Conservation (phyloP, 305 asterid genomes). For the Fraxinus paxiana region DNA sequence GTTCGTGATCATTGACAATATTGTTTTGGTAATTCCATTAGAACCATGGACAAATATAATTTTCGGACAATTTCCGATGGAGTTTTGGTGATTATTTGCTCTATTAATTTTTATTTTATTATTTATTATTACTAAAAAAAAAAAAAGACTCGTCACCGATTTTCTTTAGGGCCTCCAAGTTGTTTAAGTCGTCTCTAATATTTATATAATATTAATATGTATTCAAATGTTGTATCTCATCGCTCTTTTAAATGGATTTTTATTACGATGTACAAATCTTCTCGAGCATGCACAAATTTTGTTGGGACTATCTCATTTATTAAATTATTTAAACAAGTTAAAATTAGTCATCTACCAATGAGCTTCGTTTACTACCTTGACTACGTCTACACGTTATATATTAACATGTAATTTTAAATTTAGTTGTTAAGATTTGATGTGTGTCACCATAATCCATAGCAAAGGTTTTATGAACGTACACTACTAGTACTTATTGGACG, state of each 20-base stretch:
- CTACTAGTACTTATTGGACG: background rate
- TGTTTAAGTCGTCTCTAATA: background rate
- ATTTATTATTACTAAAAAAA: too few species aligned
- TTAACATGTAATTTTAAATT: background rate
- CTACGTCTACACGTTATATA: background rate
- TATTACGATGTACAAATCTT: background rate
- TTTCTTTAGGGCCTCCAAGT: background rate
- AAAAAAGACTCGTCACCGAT: background rate
- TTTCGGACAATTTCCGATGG: background rate
- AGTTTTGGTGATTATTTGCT: too few species aligned
- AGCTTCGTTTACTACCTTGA: background rate
- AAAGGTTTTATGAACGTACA: background rate
- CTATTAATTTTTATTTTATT: too few species aligned
- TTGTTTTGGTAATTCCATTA: background rate
- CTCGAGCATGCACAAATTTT: background rate
- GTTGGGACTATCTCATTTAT: background rate
- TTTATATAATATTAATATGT: background rate
- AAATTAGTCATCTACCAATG: background rate
- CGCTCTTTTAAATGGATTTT: background rate
- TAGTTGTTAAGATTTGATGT: background rate
- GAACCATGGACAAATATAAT: background rate
- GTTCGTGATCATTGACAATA: background rate
- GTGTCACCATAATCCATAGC: background rate
- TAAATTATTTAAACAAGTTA: background rate
- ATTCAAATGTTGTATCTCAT: background rate